Evolutionary conservation across 2,329 filamentous ascomycete genomes (phyloP).

Genomic region (Fusarium virguliforme): DNA sequence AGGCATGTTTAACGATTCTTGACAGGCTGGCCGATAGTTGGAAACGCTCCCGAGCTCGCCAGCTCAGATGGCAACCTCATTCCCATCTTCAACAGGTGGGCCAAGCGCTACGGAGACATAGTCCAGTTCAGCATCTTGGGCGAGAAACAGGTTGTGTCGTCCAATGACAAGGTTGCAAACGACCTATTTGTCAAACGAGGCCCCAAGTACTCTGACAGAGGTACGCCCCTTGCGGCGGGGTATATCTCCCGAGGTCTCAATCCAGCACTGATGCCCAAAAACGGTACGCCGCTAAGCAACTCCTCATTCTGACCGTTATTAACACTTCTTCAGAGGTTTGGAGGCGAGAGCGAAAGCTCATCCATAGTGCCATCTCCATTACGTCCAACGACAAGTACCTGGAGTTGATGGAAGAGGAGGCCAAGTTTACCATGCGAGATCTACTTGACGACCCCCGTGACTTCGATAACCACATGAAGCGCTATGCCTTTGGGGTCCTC

Average conservation of each 20-base stretch:
- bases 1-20: background rate
- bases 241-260: background rate
- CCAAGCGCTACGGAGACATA: constrained; percentile 4
- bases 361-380: constrained; percentile 15
- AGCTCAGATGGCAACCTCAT: constrained; percentile 11
- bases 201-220: constrained; percentile 12
- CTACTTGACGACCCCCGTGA: background rate
- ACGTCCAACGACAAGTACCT: constrained; percentile 9
- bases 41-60: constrained; percentile 21
- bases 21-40: constrained; percentile 16
- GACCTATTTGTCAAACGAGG: constrained; percentile 15
- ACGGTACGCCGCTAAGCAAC: background rate
- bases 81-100: constrained; percentile 17
- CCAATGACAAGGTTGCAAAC: constrained; percentile 11
- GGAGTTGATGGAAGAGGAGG: constrained; percentile 2
- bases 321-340: constrained; percentile 3
- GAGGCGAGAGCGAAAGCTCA: constrained; percentile 16
- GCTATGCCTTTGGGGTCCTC: constrained; percentile 14
- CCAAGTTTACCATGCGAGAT: constrained; percentile 5
- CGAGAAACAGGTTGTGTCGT: constrained; percentile 12
- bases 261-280: constrained; percentile 6
- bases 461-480: constrained; percentile 14
- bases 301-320: background rate
- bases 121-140: constrained; percentile 19
- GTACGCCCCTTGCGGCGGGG: constrained; percentile 7